Evolutionary conservation across 768 basidiomycete genomes (phyloP).

Genomic region (Chlorophyllum brunneum): DNA sequence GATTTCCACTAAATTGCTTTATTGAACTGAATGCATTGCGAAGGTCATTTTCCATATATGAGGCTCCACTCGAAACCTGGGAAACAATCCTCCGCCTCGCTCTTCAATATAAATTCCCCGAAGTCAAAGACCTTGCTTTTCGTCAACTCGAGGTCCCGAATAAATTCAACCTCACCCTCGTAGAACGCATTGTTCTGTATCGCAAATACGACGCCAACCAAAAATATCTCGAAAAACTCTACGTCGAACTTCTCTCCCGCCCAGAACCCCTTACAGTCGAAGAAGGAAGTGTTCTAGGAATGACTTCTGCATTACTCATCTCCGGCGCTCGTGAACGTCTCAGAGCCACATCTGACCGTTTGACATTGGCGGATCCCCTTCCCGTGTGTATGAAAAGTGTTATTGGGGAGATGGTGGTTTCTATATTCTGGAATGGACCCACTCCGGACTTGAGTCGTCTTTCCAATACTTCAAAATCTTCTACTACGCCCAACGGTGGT

Average conservation of each 20-base stretch:
- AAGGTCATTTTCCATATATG: conserved; percentile 57
- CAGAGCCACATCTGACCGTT: conserved; percentile 19
- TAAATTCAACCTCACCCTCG: conserved; percentile 4
- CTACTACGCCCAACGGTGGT: neutral
- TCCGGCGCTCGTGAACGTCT: conserved; percentile 48
- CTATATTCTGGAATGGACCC: conserved; percentile 2
- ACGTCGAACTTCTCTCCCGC: conserved; percentile 49
- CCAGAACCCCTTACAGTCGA: conserved; percentile 46
- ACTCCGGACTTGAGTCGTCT: neutral
- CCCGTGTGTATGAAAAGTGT: conserved; percentile 16
- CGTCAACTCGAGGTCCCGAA: conserved; percentile 22
- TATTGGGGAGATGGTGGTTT: neutral
- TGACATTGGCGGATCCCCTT: conserved; percentile 17
- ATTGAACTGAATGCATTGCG: neutral
- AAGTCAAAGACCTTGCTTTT: conserved; percentile 54
- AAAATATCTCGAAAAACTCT: conserved; percentile 49
- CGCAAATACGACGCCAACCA: conserved; percentile 45
- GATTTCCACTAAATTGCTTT: neutral
- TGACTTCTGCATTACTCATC: conserved; percentile 46
- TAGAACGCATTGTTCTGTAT: conserved; percentile 45
- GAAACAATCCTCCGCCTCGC: conserved; percentile 54
- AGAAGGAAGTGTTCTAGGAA: conserved; percentile 53
- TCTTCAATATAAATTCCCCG: conserved; percentile 49
- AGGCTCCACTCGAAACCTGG: conserved; percentile 51
- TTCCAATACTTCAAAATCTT: neutral